These are phyloP conservation scores for Suhomyces ambrosiae DNA, from an alignment of 1,139 yeast species.

Conservation along the genomic window DNA sequence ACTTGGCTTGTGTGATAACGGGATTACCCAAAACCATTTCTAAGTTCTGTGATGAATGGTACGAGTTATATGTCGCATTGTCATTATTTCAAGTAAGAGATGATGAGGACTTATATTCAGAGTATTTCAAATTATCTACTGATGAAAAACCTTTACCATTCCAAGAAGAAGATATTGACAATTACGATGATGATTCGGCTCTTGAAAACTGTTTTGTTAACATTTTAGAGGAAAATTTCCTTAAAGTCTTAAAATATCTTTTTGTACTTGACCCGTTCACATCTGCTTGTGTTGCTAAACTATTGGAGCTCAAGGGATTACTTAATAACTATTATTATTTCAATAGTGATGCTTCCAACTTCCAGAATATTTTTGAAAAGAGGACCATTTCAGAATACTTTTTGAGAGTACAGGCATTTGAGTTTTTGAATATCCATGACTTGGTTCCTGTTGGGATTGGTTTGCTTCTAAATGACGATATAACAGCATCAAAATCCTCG, in stretches of 20 bases:
- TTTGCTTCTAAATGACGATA: constrained; percentile 33
- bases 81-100: constrained; percentile 61
- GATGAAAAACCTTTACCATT: constrained; percentile 37
- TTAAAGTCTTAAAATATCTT: constrained; percentile 61
- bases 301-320: constrained; percentile 67
- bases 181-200: constrained; percentile 24
- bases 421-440: constrained; percentile 50
- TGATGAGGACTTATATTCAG: constrained; percentile 34
- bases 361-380: constrained; percentile 20
- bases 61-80: constrained; percentile 66
- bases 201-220: constrained; percentile 64
- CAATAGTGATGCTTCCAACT: constrained; percentile 16
- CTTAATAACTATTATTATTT: constrained; percentile 49
- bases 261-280: constrained; percentile 67
- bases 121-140: constrained; percentile 37
- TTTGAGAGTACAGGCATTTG: constrained; percentile 60
- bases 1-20: constrained; percentile 46
- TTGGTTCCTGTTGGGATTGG: constrained; percentile 74
- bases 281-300: constrained; percentile 64
- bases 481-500: constrained; percentile 27
- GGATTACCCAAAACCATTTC: constrained; percentile 59
- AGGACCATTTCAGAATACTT: constrained; percentile 62
- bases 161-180: constrained; percentile 22
- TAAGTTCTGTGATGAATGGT: constrained; percentile 61
- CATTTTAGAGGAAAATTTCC: constrained; percentile 57